These are phyloP conservation scores for Samsoniella hepiali DNA, from an alignment of 2,329 filamentous ascomycete species.

Conservation along the genomic window DNA sequence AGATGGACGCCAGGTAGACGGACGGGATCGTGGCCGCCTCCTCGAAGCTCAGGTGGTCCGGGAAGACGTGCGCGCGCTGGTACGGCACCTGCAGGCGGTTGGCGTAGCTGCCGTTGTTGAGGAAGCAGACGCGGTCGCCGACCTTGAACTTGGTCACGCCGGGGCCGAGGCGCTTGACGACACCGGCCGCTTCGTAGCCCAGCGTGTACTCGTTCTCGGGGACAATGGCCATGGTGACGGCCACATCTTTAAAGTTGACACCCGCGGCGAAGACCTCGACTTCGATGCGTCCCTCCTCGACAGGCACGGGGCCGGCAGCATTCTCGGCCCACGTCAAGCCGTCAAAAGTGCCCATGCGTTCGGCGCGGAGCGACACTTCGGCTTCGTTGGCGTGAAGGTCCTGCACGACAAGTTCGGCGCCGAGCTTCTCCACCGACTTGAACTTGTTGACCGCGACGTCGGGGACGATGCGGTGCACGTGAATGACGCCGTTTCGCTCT, in stretches of 20 bases:
- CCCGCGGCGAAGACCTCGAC: conserved; percentile 17
- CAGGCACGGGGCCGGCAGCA: conserved; percentile 18
- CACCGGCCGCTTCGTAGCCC: conserved; percentile 24
- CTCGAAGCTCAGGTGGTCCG: conserved; percentile 33
- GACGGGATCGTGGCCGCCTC: conserved; percentile 33
- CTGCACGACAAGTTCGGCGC: neutral
- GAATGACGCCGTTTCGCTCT: conserved; percentile 29
- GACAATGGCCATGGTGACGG: conserved; percentile 23
- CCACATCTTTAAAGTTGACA: conserved; percentile 22
- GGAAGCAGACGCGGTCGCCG: conserved; percentile 24
- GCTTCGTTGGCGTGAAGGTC: neutral
- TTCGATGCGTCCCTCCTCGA: conserved; percentile 19
- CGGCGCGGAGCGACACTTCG: neutral
- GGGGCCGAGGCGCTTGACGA: conserved; percentile 22
- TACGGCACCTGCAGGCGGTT: neutral
- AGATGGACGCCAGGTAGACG: conserved; percentile 30
- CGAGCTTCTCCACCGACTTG: neutral
- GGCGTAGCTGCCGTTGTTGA: conserved; percentile 5
- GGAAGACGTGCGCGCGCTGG: conserved; percentile 27
- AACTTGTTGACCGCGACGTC: conserved; percentile 19
- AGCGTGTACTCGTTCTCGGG: conserved; percentile 16
- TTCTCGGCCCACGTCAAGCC: conserved; percentile 19
- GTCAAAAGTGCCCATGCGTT: conserved; percentile 14
- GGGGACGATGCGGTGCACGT: conserved; percentile 26
- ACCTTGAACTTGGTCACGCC: conserved; percentile 6